Conservation (phyloP, 305 asterid genomes). For the Ruellia speciosa region DNA sequence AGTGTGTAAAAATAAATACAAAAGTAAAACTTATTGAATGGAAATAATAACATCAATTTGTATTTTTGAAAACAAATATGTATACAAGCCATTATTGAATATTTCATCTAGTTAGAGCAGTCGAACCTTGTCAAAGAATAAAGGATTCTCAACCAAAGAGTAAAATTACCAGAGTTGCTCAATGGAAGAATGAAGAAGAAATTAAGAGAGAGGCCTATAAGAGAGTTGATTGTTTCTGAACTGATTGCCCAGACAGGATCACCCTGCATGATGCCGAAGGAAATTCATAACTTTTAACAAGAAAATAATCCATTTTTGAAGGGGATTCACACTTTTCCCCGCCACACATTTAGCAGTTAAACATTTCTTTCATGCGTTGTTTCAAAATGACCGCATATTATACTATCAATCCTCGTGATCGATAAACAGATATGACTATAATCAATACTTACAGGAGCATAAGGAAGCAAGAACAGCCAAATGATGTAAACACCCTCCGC, state of each 20-base stretch:
- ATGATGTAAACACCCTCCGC: slow-evolving; percentile 62
- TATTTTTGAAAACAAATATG: too few species aligned
- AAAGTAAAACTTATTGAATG: slow-evolving; percentile 31
- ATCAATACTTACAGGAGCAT: slow-evolving; percentile 62
- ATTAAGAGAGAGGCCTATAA: slow-evolving; percentile 77
- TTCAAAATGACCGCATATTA: too few species aligned
- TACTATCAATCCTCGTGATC: background rate
- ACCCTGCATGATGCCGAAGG: slow-evolving; percentile 47
- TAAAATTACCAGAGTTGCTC: slow-evolving; percentile 49
- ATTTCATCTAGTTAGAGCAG: too few species aligned
- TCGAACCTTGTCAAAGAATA: too few species aligned
- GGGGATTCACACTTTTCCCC: background rate
- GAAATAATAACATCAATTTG: too few species aligned
- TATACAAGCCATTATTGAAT: too few species aligned
- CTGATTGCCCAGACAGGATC: slow-evolving; percentile 94
- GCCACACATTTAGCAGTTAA: background rate
- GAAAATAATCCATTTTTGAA: background rate
- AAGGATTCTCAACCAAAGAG: background rate
- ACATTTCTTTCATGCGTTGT: too few species aligned
- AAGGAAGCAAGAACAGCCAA: slow-evolving; percentile 92
- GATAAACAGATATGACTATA: background rate
- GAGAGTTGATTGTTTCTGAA: slow-evolving; percentile 58
- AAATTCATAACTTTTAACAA: background rate
- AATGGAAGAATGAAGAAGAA: slow-evolving; percentile 37
- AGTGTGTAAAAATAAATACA: too few species aligned